Conservation (phyloP, 345 rosid species). For the Citropsis articulata region DNA sequence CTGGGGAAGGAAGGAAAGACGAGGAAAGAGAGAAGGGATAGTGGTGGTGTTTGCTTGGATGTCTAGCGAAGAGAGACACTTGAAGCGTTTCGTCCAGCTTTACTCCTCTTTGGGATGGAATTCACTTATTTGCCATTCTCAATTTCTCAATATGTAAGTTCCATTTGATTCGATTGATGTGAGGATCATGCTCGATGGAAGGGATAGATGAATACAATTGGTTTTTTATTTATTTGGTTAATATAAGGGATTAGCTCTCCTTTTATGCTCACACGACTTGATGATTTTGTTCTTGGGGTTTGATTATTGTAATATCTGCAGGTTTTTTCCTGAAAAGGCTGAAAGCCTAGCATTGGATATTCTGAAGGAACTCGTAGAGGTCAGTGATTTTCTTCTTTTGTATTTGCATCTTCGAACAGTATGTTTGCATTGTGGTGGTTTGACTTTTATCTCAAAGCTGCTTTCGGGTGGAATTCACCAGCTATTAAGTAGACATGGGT, state of each 20-base stretch:
- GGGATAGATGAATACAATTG: not conserved
- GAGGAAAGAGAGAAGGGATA: constrained; percentile 52
- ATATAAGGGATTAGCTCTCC: not conserved
- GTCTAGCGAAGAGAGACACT: constrained; percentile 74
- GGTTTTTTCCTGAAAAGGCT: constrained; percentile 90
- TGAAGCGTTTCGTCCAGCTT: constrained; percentile 60
- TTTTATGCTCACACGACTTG: not conserved
- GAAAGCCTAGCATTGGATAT: constrained; percentile 54
- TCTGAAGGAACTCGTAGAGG: constrained; percentile 67
- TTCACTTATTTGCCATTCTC: constrained; percentile 86
- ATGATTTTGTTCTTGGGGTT: constrained; percentile 10
- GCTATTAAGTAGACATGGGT: not conserved
- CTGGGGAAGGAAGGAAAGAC: constrained; percentile 57
- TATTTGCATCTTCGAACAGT: not conserved
- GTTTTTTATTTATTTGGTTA: not conserved
- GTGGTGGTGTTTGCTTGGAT: constrained; percentile 85
- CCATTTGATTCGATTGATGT: not conserved
- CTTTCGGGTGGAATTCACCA: not conserved
- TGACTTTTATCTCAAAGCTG: not conserved
- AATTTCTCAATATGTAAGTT: constrained; percentile 70
- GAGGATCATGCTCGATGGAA: not conserved
- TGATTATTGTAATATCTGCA: constrained; percentile 29
- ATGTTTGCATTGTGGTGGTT: not conserved
- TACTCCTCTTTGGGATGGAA: constrained; percentile 68
- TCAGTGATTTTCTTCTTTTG: constrained; percentile 18